Percentiles rank a stretch among this genome's conserved stretches.
Evolutionary conservation across 345 rosid genomes (phyloP).

Genomic region (Salix arbutifolia): DNA sequence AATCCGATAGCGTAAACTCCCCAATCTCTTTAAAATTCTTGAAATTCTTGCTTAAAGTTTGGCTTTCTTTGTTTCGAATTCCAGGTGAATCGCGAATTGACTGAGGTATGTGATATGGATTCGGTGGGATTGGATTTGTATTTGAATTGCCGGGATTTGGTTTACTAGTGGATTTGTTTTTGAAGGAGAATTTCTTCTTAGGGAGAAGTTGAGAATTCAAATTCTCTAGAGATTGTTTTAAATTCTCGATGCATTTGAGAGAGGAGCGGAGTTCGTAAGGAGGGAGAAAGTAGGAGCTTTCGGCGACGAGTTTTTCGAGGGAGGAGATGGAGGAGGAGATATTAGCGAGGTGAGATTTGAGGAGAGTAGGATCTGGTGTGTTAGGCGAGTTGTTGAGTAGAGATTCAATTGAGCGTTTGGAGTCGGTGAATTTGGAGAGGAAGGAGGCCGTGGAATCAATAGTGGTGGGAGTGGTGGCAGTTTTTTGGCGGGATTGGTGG

Average conservation of each 20-base stretch:
- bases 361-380: slow-evolving; percentile 32
- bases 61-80: slow-evolving; percentile 44
- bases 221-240: slow-evolving; percentile 56
- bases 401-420: slow-evolving; percentile 49
- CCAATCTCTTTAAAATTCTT: slow-evolving; percentile 44
- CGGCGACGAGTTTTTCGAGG: slow-evolving; percentile 70
- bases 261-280: slow-evolving; percentile 75
- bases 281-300: slow-evolving; percentile 69
- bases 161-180: slow-evolving; percentile 42
- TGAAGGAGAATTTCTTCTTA: slow-evolving; percentile 74
- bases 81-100: slow-evolving; percentile 59
- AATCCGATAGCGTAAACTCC: slow-evolving; percentile 62
- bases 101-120: background rate
- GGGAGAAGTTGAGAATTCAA: slow-evolving; percentile 46
- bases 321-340: slow-evolving; percentile 58
- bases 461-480: slow-evolving; percentile 35
- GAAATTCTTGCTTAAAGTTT: slow-evolving; percentile 44
- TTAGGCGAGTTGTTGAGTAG: slow-evolving; percentile 34
- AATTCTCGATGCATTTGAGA: slow-evolving; percentile 59
- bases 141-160: slow-evolving; percentile 12
- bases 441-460: slow-evolving; percentile 52
- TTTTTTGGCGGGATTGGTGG: slow-evolving; percentile 51
- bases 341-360: slow-evolving; percentile 44
- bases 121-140: slow-evolving; percentile 13
- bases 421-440: slow-evolving; percentile 55